phyloP scores from a whole-genome alignment of 2,329 filamentous ascomycete species.

The Colletotrichum sp. region DNA sequence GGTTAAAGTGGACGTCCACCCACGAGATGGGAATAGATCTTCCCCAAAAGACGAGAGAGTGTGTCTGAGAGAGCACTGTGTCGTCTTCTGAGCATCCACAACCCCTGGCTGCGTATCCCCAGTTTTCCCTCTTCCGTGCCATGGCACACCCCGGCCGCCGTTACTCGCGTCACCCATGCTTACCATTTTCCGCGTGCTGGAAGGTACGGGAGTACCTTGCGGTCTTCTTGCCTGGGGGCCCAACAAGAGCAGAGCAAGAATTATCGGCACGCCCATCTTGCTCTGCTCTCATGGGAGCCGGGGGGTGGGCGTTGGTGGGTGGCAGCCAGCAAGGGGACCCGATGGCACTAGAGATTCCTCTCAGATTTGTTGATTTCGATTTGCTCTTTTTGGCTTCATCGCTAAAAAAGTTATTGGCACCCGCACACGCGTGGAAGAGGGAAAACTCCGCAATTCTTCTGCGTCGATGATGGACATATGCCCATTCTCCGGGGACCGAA shows the following conservation, averaged over 20 bases:
- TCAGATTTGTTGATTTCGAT: neutral
- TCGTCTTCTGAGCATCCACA: neutral
- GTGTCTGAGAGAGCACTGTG: neutral
- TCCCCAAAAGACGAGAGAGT: neutral
- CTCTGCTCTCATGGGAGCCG: neutral
- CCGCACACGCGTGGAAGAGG: neutral
- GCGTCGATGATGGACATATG: slow-evolving; percentile 1
- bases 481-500: neutral
- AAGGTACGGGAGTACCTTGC: neutral
- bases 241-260: neutral
- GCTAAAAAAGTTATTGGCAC: neutral
- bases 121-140: slow-evolving; percentile 6
- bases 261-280: neutral
- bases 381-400: neutral
- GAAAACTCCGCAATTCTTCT: neutral
- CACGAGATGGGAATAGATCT: neutral
- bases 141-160: neutral
- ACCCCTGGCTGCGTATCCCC: neutral
- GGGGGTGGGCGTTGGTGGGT: neutral
- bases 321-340: neutral
- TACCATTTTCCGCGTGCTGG: neutral
- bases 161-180: slow-evolving; percentile 13
- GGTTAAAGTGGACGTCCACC: neutral
- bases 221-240: neutral
- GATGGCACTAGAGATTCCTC: slow-evolving; percentile 4